Base-by-base conservation (phyloP, 2,329 filamentous ascomycete species). In the Hymenoscyphus occultus region DNA sequence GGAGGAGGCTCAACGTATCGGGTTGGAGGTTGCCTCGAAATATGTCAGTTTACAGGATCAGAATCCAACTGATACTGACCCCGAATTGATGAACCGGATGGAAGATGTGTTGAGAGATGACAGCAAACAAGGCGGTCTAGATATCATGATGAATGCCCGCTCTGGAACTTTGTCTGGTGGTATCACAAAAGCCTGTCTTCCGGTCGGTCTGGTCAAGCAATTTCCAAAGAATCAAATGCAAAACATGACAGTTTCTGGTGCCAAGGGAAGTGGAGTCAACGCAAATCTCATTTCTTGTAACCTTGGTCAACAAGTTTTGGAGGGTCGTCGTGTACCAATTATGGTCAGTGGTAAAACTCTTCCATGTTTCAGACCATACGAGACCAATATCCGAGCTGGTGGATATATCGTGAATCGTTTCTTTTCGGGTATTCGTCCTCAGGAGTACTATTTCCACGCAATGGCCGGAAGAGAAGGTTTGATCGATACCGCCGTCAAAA, bases 191-290 rank as follows among this genome's bases (percentile, higher is more conserved):
- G 85, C 86, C 1, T 97, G 93, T 77, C 83, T 99, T 70, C 95
- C 95, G 0, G 79, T 81, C 22, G 92, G 91, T 54, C 85, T 99
- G 35, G 88, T 91, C 73, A 99, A 98, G 79, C 86, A 90, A 7
- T 99, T 99, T 78, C 95, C 95, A 0, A 90, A 90, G 75, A 99
- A 99, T 75, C 94, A 98, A 79, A 99, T 99, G 94, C 95, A 99
- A 82, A 88, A 91, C 70, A 99, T 99, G 95, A 99, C 95, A 28
- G 90, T 90, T 14, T 97, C 95, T 64, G 95, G 95, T 77, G 95
- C 95, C 61, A 99, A 99, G 80, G 95, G 95, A 76, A 90, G 87
- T 63, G 82, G 86, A 73, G 95, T 99, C 78, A 99, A 99, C 76
- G 95, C 95, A 60, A 97, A 96, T 74, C 86, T 97, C 67, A 99